Evolutionary conservation across 1,139 yeast species (phyloP), one percentile per base, ranked within the genome.

Genomic region (Petasospora fabianii): DNA sequence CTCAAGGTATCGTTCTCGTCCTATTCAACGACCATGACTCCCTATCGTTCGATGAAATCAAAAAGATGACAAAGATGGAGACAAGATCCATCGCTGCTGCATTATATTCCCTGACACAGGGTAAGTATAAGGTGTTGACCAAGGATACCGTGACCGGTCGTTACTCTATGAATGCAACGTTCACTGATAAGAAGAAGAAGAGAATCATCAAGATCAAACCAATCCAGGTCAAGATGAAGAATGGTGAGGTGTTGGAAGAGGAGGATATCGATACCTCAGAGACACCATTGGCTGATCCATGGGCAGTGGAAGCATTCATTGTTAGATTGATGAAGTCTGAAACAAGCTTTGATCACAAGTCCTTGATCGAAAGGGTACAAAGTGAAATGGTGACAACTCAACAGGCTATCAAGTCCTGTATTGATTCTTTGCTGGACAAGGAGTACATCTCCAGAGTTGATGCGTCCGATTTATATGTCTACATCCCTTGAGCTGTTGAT

Each of bases 221-320:
- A 35, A 51, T 64, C 21, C 62, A 53, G 26, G 48, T 57, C 44
- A 53, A 50, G 41, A 51, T 55, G 36, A 55, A 55, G n/a, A 46
- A 50, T 12, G 55, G 53, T 38, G 47, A 38, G 38, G 42, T 35
- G 33, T 51, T 30, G 32, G 54, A 37, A 41, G 41, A 40, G 28
- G 28, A 39, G 6, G 38, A 43, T 12, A 54, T 51, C 13, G 45
- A 28, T 10, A 12, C 6, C 5, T 12, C 13, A 9, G 31, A 31
- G 9, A 29, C 20, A 3, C 22, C 21, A 18, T 12, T 32, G 6
- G 36, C 35, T 20, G 36, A 36, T 5, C 31, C 35, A 30, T 55
- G 62, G 16, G 59, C 58, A 30, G 48, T 65, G 10, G 66, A 60
- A 37, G 68, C 70, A 1, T 60, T 61, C 10, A 58, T 65, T 14